Percentiles rank a stretch among this genome's conserved stretches.
Evolutionary conservation across 1,284 basidiomycete genomes (phyloP).

Genomic region (Pseudozyma sp.): DNA sequence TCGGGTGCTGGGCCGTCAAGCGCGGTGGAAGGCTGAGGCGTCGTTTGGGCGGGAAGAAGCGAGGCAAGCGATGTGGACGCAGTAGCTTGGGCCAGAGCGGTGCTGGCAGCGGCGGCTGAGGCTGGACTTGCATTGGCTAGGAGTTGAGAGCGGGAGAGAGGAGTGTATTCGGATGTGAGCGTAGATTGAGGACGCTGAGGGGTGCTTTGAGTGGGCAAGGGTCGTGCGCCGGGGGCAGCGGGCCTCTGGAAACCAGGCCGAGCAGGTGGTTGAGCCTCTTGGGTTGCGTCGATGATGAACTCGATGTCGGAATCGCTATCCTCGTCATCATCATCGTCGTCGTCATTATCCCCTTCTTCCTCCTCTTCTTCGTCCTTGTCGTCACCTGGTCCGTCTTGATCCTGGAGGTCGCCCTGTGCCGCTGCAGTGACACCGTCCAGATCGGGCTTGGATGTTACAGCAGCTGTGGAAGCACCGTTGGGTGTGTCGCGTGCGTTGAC

Average conservation of each 20-base stretch:
- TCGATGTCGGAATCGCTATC: conserved; percentile 70
- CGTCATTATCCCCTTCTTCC: conserved; percentile 55
- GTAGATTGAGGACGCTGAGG: conserved; percentile 71
- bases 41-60: conserved; percentile 17
- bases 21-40: conserved; percentile 6
- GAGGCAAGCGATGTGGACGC: conserved; percentile 11
- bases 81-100: conserved; percentile 1
- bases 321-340: conserved; percentile 67
- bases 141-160: conserved; percentile 77
- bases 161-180: conserved; percentile 89
- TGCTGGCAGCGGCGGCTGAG: conserved; percentile 7
- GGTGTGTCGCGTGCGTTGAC: conserved; percentile 7
- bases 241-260: conserved; percentile 42
- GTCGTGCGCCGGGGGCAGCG: conserved; percentile 21
- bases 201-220: conserved; percentile 28
- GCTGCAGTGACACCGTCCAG: conserved; percentile 22
- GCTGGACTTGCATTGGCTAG: conserved; percentile 43
- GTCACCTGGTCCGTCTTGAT: conserved; percentile 28
- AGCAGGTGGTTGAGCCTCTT: conserved; percentile 46
- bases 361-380: conserved; percentile 63
- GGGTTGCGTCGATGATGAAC: conserved; percentile 68
- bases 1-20: conserved; percentile 29
- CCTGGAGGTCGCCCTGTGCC: conserved; percentile 60
- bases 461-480: conserved; percentile 6
- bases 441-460: background rate